Conservation (phyloP, 1,284 basidiomycete genomes). For the Stygiomarasmius scandens region DNA sequence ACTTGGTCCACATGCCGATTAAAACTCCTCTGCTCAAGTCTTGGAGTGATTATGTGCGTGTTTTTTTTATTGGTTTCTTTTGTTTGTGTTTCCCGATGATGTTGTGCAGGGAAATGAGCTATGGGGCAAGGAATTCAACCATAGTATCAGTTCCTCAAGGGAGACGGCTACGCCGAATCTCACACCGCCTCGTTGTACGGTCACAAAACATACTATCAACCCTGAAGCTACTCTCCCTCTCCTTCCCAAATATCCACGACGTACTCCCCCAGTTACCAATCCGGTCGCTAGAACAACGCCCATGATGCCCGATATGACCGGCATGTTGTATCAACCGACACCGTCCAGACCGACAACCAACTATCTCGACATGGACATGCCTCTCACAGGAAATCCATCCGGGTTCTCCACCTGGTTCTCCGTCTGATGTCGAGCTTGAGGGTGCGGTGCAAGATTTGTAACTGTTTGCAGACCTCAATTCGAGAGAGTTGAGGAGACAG, state of each 20-base stretch:
- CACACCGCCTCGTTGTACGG: slow-evolving; percentile 78
- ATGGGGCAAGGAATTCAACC: slow-evolving; percentile 95
- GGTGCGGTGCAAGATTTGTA: slow-evolving; percentile 73
- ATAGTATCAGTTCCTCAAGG: slow-evolving; percentile 81
- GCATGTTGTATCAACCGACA: slow-evolving; percentile 55
- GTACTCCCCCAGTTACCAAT: slow-evolving; percentile 68
- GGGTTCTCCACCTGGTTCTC: slow-evolving; percentile 48
- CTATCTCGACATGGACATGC: slow-evolving; percentile 73
- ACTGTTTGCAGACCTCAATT: slow-evolving; percentile 79
- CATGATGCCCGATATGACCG: slow-evolving; percentile 29
- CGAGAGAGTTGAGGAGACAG: slow-evolving; percentile 79
- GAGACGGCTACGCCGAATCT: slow-evolving; percentile 74
- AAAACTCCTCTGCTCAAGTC: no score
- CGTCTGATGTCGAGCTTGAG: slow-evolving; percentile 74
- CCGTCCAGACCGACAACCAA: slow-evolving; percentile 72
- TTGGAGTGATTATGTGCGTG: slow-evolving; percentile 92
- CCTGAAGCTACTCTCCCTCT: slow-evolving; percentile 64
- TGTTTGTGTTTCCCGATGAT: not conserved
- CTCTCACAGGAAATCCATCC: slow-evolving; percentile 54
- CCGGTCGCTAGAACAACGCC: slow-evolving; percentile 44
- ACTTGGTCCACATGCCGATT: no score
- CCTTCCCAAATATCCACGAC: slow-evolving; percentile 58
- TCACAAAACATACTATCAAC: slow-evolving; percentile 80
- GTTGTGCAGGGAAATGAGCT: slow-evolving; percentile 83
- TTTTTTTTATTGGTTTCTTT: not conserved